phyloP scores from a whole-genome alignment of 176 grass and related monocot genomes.

The Musa schizocarpa region DNA sequence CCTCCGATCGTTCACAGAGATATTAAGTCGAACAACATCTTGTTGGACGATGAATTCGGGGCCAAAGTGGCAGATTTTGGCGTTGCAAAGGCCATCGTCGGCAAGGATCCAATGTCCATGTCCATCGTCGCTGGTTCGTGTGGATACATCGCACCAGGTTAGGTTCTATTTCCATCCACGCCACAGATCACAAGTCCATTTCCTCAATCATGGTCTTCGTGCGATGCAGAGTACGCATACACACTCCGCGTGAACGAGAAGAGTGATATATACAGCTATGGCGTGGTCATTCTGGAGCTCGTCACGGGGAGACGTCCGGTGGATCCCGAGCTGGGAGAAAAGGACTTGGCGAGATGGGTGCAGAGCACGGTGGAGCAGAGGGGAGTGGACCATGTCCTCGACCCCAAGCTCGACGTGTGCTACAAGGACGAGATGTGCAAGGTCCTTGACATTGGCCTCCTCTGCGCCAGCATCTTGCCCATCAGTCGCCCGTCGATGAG shows the following conservation, averaged over 20 bases:
- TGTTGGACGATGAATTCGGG: constrained; percentile 11
- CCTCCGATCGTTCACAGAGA: constrained; percentile 12
- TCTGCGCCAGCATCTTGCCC: constrained; percentile 15
- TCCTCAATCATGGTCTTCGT: neutral
- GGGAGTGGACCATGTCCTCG: constrained; percentile 2
- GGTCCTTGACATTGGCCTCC: constrained; percentile 9
- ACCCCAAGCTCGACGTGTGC: neutral
- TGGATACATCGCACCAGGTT: constrained; percentile 21
- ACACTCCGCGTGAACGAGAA: constrained; percentile 17
- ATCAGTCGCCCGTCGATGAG: constrained; percentile 5
- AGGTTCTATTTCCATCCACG: neutral
- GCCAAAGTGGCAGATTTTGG: constrained; percentile 16
- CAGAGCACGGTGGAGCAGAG: neutral
- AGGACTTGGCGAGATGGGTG: constrained; percentile 17
- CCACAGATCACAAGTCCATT: neutral
- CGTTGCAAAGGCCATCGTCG: neutral
- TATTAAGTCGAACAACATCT: constrained; percentile 16
- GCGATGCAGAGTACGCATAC: constrained; percentile 3
- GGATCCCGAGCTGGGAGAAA: constrained; percentile 2
- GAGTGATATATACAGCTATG: constrained; percentile 17
- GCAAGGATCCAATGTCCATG: neutral
- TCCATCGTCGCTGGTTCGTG: constrained; percentile 11
- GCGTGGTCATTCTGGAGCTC: constrained; percentile 13
- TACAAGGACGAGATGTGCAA: constrained; percentile 14
- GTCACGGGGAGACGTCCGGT: neutral